A percentile compares a stretch with the other conserved stretches of the same genome.
phyloP scores from a whole-genome alignment of 345 rosid species.

The Cochlearia excelsa region DNA sequence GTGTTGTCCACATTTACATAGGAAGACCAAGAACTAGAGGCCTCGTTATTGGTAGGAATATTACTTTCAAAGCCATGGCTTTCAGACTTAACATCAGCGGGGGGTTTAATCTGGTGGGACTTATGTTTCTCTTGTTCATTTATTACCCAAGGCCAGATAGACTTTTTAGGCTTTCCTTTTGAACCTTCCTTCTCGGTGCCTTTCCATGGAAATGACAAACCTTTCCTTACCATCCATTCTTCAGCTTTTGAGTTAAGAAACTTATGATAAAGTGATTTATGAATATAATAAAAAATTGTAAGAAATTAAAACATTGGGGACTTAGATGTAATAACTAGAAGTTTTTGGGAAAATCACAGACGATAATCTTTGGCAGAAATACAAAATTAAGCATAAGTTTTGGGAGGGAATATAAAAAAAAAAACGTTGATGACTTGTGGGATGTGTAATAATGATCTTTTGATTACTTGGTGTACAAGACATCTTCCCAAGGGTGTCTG shows the following conservation, averaged over 20 bases:
- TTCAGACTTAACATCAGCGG: slow-evolving; percentile 48
- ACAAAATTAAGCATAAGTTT: no score
- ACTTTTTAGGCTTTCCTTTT: slow-evolving; percentile 49
- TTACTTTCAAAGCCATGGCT: slow-evolving; percentile 45
- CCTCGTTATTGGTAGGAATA: slow-evolving; percentile 60
- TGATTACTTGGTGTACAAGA: slow-evolving; percentile 80
- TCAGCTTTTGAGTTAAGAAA: slow-evolving; percentile 71
- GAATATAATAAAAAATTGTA: no score
- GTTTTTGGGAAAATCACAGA: not conserved
- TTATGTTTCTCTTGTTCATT: slow-evolving; percentile 51
- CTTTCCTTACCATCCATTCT: slow-evolving; percentile 84
- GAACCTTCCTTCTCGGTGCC: slow-evolving; percentile 68
- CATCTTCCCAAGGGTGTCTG: slow-evolving; percentile 99
- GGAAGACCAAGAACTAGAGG: slow-evolving; percentile 77
- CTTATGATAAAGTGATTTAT: slow-evolving; percentile 33
- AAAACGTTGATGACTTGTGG: no score
- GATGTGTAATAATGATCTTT: no score
- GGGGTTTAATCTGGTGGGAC: slow-evolving; percentile 40
- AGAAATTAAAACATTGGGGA: not conserved
- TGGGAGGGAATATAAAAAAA: no score
- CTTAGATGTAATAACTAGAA: no score
- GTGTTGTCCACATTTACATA: slow-evolving; percentile 70
- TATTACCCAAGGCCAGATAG: slow-evolving; percentile 50
- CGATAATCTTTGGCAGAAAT: not conserved
- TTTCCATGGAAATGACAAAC: slow-evolving; percentile 94